phyloP scores from a whole-genome alignment of 2,329 filamentous ascomycete genomes.

The Exophiala sideris region DNA sequence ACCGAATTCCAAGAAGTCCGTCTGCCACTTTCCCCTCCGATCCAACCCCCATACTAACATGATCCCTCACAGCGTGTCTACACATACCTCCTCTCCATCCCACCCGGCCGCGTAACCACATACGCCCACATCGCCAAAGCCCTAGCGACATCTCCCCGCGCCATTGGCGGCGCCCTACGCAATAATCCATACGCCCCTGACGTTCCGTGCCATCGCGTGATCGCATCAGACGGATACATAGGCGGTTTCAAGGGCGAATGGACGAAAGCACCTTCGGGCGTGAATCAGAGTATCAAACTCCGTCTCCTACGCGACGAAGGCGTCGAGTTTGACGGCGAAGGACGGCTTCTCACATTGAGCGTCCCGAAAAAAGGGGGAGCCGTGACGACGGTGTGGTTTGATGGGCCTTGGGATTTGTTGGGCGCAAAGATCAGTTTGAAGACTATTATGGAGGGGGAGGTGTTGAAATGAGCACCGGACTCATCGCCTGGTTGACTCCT shows the following conservation, averaged over 20 bases:
- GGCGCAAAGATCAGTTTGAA: constrained; percentile 1
- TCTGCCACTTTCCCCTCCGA: background rate
- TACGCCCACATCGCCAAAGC: constrained; percentile 69
- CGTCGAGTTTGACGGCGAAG: constrained; percentile 30
- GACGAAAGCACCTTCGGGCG: constrained; percentile 40
- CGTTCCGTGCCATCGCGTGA: constrained; percentile 41
- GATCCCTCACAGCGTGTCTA: constrained; percentile 53
- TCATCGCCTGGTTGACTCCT: too few relatives aligned
- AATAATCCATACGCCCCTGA: constrained; percentile 43
- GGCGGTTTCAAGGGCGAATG: constrained; percentile 50
- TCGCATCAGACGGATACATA: constrained; percentile 33
- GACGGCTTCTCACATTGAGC: background rate
- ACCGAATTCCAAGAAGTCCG: constrained; percentile 28
- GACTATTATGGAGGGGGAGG: background rate
- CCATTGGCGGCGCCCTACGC: constrained; percentile 41
- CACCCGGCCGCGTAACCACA: constrained; percentile 69
- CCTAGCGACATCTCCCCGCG: constrained; percentile 29
- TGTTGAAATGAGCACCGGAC: too few relatives aligned
- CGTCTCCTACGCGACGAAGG: constrained; percentile 35
- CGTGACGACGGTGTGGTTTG: constrained; percentile 17
- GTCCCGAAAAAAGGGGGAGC: background rate
- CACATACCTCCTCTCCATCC: constrained; percentile 70
- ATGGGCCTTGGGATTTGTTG: constrained; percentile 19
- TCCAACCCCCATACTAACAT: background rate
- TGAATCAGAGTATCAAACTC: constrained; percentile 42